phyloP scores from a whole-genome alignment of 345 rosid genomes.

The Arabis hirsuta region DNA sequence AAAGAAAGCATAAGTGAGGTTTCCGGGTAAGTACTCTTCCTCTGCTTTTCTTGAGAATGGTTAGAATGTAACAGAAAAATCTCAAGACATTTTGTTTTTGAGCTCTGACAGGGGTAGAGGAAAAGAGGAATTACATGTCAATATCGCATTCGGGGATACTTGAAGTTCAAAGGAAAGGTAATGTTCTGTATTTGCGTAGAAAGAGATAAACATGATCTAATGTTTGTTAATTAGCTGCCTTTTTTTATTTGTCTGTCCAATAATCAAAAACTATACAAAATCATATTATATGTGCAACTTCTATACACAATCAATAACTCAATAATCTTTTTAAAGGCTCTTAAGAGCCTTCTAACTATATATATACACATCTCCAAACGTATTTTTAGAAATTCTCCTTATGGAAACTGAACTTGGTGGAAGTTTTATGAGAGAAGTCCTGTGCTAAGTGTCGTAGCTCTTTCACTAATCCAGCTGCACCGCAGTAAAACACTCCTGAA shows the following conservation, averaged over 20 bases:
- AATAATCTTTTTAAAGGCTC: background rate
- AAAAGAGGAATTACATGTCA: background rate
- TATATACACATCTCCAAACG: slow-evolving; percentile 17
- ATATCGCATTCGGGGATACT: slow-evolving; percentile 2
- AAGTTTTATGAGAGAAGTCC: slow-evolving; percentile 70
- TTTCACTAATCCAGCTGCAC: slow-evolving; percentile 59
- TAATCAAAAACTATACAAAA: slow-evolving; percentile 10
- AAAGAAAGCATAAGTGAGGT: slow-evolving; percentile 57
- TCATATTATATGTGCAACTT: slow-evolving; percentile 29
- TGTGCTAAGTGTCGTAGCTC: slow-evolving; percentile 57
- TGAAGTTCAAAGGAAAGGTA: slow-evolving; percentile 17
- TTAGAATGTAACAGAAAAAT: background rate
- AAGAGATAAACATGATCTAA: slow-evolving; percentile 12
- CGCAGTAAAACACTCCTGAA: slow-evolving; percentile 75
- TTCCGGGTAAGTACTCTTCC: slow-evolving; percentile 25
- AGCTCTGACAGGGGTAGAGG: slow-evolving; percentile 5
- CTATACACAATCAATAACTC: slow-evolving; percentile 12
- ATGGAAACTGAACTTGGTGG: slow-evolving; percentile 67
- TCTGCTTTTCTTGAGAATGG: background rate
- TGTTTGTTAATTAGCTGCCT: background rate
- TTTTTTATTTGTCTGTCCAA: background rate
- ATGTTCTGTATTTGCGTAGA: slow-evolving; percentile 9
- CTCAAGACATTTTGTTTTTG: background rate
- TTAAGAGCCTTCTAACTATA: slow-evolving; percentile 25
- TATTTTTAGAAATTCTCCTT: slow-evolving; percentile 62